A percentile compares a stretch with the other conserved stretches of the same genome.
phyloP scores from a whole-genome alignment of 768 basidiomycete genomes.

The Boletellus emodensis region DNA sequence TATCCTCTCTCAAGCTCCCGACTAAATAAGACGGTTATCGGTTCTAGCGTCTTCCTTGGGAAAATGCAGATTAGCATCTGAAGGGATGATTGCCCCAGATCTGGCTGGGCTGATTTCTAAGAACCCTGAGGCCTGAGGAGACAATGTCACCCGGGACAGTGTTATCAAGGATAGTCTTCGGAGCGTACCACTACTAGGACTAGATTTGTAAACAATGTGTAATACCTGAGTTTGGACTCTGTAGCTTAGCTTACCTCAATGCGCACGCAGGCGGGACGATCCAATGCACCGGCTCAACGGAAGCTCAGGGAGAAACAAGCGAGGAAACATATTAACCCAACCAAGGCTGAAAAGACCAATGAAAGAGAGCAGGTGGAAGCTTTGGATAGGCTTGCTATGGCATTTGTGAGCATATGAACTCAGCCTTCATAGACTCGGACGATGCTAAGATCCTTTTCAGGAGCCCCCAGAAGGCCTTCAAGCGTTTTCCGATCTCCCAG shows the following conservation, averaged over 20 bases:
- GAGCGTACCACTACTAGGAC: no score
- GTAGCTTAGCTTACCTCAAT: constrained; percentile 4
- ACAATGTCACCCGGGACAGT: no score
- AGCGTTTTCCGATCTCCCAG: constrained; percentile 70
- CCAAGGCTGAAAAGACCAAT: constrained; percentile 40
- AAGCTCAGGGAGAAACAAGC: constrained; percentile 15
- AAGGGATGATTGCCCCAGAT: no score
- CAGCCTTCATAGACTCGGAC: background rate
- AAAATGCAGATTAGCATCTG: no score
- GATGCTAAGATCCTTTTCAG: constrained; percentile 34
- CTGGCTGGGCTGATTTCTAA: no score
- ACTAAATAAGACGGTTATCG: no score
- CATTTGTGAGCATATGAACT: constrained; percentile 43
- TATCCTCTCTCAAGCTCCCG: no score
- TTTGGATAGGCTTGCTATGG: constrained; percentile 45
- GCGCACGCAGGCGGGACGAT: constrained; percentile 18
- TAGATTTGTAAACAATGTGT: background rate
- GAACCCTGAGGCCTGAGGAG: no score
- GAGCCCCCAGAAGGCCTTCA: constrained; percentile 44
- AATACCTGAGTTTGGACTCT: background rate
- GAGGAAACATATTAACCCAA: constrained; percentile 9
- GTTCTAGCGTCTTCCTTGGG: no score
- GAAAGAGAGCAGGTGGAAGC: constrained; percentile 50
- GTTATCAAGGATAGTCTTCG: no score
- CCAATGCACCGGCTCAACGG: constrained; percentile 4